Percentiles rank a stretch among this genome's conserved stretches.
Conservation (phyloP, 1,284 basidiomycete species). For the Moniliella sp. region DNA sequence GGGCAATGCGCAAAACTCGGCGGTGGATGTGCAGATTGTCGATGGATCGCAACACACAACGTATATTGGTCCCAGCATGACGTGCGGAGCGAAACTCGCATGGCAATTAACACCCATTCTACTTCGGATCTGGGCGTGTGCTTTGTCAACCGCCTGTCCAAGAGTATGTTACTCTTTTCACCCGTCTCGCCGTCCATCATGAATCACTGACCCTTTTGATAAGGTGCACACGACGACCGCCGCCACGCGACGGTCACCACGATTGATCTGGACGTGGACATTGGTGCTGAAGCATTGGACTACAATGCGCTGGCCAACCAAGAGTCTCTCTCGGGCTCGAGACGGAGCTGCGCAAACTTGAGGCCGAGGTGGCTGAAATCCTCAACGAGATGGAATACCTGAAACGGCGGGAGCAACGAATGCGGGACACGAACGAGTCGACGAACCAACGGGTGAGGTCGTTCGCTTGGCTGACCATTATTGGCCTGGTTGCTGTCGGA, state of each 20-base stretch:
- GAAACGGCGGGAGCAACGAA: conserved; percentile 64
- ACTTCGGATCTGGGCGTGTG: conserved; percentile 89
- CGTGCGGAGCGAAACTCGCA: conserved; percentile 68
- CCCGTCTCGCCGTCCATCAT: not conserved
- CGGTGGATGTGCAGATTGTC: conserved; percentile 69
- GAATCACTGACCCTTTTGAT: not conserved
- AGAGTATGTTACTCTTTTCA: conserved; percentile 44
- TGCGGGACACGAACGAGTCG: conserved; percentile 80
- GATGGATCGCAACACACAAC: conserved; percentile 72
- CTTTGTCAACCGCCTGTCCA: conserved; percentile 56
- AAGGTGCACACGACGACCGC: not conserved
- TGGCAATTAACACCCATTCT: conserved; percentile 79
- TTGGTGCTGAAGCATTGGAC: conserved; percentile 91
- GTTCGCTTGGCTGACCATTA: conserved; percentile 70
- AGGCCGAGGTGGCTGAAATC: conserved; percentile 78
- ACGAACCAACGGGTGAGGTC: conserved; percentile 75
- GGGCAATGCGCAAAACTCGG: conserved; percentile 10
- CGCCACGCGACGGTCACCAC: conserved; percentile 31
- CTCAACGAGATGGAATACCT: conserved; percentile 82
- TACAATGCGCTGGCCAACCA: conserved; percentile 99
- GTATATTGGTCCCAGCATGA: conserved; percentile 72
- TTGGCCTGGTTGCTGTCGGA: conserved; percentile 62
- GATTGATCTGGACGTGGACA: conserved; percentile 83
- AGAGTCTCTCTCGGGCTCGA: conserved; percentile 86
- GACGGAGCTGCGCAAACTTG: conserved; percentile 91